Base-by-base conservation (phyloP, 345 rosid genomes). In the Hevea brasiliensis region DNA sequence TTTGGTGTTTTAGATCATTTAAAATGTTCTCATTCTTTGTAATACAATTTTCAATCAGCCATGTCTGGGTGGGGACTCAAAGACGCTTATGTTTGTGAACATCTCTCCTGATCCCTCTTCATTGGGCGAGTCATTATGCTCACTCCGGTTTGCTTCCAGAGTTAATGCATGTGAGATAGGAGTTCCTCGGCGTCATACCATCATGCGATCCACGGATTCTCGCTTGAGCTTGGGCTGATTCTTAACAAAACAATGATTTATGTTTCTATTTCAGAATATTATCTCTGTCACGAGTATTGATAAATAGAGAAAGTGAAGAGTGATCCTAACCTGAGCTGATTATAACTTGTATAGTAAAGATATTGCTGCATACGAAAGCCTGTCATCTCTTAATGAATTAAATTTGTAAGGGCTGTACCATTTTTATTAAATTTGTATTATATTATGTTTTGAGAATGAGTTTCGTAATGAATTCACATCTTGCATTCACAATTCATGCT, bases 321-420 rank as follows among this genome's bases (percentile, higher is more conserved):
- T 59, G 78, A 77, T 81, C 75, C 86, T 89, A 86, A 87, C 89
- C 75, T 42, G 75, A 79, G 69, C 73, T 75, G 85, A 78, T 71
- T 75, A 77, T 81, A 80, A 74, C 64, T 27, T 77, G 80, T 77
- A 71, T 72, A 77, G 80, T 35, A 14, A 48, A 32, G 55, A 50
- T 32, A 32, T 32, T 21, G n/a, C 13, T 74, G 47, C 56, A 47
- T 59, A 12, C 9, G 62, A 15, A 35, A 32, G 18, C 65, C 59
- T 61, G 21, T 9, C 48, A 37, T 29, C 42, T 27, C 56, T n/a
- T 7, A 61, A 26, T 12, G 56, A 66, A 66, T 47, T 66, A 15
- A 6, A 66, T 47, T 53, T 27, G 41, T 27, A 45, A 66, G 35
- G 69, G 70, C 57, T 66, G 13, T 47, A 32, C 42, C 42, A 4